Conservation (phyloP, 345 rosid genomes). For the Abelmoschus esculentus region DNA sequence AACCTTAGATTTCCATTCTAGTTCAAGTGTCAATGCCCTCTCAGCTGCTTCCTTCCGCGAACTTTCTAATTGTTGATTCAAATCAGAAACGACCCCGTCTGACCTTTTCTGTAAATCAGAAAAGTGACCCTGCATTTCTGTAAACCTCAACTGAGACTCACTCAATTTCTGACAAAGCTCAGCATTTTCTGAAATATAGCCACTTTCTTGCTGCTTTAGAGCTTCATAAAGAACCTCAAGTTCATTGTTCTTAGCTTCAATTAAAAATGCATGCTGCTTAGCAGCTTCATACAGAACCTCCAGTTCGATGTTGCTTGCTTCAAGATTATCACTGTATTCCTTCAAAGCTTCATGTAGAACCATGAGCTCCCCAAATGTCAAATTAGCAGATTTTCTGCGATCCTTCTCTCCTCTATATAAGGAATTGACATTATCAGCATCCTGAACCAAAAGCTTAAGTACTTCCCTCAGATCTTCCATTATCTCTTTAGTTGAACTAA, state of each 20-base stretch:
- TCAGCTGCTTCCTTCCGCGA: constrained; percentile 45
- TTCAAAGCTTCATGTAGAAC: constrained; percentile 38
- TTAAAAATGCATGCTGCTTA: constrained; percentile 36
- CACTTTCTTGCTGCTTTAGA: constrained; percentile 31
- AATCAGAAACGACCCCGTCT: constrained; percentile 31
- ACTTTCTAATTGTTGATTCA: constrained; percentile 44
- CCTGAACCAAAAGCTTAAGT: constrained; percentile 42
- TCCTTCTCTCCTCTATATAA: constrained; percentile 37
- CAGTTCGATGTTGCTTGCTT: constrained; percentile 52
- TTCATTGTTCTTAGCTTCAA: constrained; percentile 37
- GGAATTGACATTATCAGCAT: constrained; percentile 37
- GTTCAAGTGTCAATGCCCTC: constrained; percentile 43
- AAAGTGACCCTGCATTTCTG: constrained; percentile 51
- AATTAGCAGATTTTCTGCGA: constrained; percentile 25
- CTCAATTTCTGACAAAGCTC: constrained; percentile 39
- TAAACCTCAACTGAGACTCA: constrained; percentile 29
- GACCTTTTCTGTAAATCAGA: constrained; percentile 41
- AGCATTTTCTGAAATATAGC: constrained; percentile 39
- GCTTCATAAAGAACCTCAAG: constrained; percentile 42
- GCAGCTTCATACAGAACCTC: constrained; percentile 50
- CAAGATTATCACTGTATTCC: constrained; percentile 40
- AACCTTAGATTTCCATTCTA: constrained; percentile 38
- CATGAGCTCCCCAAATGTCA: constrained; percentile 34
- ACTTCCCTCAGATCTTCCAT: constrained; percentile 44
- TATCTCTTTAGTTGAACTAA: constrained; percentile 36